These are phyloP conservation scores for Eimeria tenella DNA, from an alignment of 169 alveolate species.

Conservation along the genomic window DNA sequence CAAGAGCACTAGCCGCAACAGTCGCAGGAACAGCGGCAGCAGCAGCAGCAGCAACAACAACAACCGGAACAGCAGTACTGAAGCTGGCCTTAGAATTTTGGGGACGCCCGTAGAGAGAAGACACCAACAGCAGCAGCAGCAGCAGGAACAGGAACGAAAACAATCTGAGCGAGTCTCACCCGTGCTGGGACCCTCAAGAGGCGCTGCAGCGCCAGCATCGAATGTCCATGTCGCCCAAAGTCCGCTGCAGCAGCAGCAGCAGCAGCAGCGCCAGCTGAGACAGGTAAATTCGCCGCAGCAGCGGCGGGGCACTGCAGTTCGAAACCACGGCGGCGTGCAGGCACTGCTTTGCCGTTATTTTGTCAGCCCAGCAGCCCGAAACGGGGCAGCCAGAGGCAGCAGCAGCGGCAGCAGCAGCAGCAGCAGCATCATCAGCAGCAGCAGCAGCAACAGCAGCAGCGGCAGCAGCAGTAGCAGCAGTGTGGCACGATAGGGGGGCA, in stretches of 20 bases:
- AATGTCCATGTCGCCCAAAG: neutral
- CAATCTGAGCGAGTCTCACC: neutral
- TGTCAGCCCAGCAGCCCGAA: neutral
- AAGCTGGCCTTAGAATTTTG: neutral
- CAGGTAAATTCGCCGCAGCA: conserved; percentile 22
- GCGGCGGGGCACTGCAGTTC: neutral
- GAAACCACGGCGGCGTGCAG: conserved; percentile 7
- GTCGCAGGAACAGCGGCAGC: neutral
- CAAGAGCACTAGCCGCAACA: conserved; percentile 16
- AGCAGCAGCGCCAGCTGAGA: neutral
- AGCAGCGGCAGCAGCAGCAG: conserved; percentile 38
- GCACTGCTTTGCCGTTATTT: neutral
- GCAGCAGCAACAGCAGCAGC: neutral
- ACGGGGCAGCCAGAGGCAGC: neutral
- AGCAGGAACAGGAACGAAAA: neutral
- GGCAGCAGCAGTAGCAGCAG: conserved; percentile 15
- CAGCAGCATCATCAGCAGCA: neutral
- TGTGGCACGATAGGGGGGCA: neutral
- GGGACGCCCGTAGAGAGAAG: neutral
- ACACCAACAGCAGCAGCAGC: neutral
- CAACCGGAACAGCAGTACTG: neutral
- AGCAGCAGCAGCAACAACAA: neutral
- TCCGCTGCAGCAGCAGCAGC: neutral
- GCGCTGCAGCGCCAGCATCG: neutral
- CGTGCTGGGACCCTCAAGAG: neutral